These are phyloP conservation scores for Infundibulicybe gibba DNA, from an alignment of 768 basidiomycete genomes.

Conservation along the genomic window DNA sequence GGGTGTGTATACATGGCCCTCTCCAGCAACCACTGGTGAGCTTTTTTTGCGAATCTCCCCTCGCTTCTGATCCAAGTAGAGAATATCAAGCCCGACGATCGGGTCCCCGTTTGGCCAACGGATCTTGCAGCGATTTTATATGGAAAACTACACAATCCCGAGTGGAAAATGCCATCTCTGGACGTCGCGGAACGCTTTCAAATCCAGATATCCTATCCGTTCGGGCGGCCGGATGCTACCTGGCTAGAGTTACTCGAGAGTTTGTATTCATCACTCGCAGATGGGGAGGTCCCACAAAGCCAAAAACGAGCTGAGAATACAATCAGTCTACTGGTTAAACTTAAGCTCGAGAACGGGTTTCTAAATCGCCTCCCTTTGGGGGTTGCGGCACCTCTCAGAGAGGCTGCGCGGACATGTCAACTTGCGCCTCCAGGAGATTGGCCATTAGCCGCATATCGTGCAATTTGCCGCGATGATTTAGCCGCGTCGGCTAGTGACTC, in stretches of 20 bases:
- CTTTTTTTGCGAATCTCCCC: constrained; percentile 1
- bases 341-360: constrained; percentile 41
- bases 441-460: constrained; percentile 62
- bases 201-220: constrained; percentile 53
- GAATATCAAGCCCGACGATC: constrained; percentile 56
- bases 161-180: constrained; percentile 59
- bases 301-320: constrained; percentile 69
- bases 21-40: constrained; percentile 38
- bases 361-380: constrained; percentile 63
- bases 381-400: constrained; percentile 73
- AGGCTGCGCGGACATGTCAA: constrained; percentile 84
- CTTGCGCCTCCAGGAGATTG: constrained; percentile 71
- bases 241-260: constrained; percentile 50
- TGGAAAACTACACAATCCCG: constrained; percentile 57
- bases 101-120: constrained; percentile 73
- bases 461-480: constrained; percentile 74
- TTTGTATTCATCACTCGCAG: constrained; percentile 58
- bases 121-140: constrained; percentile 70
- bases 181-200: constrained; percentile 46
- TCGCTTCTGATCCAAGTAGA: constrained; percentile 21
- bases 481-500: constrained; percentile 55
- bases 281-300: constrained; percentile 42
- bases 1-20: constrained; percentile 57
- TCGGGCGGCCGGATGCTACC: constrained; percentile 54
- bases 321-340: constrained; percentile 49